Conservation (phyloP, 1,284 basidiomycete species). For the Kalmanozyma brasiliensis region DNA sequence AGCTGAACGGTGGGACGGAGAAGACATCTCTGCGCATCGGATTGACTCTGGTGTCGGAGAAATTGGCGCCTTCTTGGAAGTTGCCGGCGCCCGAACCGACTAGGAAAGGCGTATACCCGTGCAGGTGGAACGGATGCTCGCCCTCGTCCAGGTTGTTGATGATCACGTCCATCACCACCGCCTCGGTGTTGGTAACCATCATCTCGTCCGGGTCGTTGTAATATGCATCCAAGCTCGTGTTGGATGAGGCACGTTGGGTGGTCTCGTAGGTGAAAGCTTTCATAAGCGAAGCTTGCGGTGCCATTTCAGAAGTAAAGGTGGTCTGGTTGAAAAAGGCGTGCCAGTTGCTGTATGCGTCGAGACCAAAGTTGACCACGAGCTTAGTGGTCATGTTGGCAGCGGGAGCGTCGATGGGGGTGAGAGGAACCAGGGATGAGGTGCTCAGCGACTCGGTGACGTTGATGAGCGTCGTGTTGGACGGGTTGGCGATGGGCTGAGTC, state of each 20-base stretch:
- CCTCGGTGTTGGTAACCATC: conserved; percentile 44
- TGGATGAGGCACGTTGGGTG: conserved; percentile 18
- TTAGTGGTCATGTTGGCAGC: conserved; percentile 40
- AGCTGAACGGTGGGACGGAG: conserved; percentile 48
- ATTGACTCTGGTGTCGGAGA: conserved; percentile 23
- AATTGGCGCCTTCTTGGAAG: conserved; percentile 46
- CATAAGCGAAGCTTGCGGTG: conserved; percentile 28
- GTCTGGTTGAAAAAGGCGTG: conserved; percentile 54
- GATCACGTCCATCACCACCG: conserved; percentile 63
- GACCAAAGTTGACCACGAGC: conserved; percentile 43
- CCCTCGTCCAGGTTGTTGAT: conserved; percentile 69
- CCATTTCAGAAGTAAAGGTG: conserved; percentile 45
- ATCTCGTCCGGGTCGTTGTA: conserved; percentile 37
- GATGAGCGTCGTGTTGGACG: conserved; percentile 17
- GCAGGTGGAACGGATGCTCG: conserved; percentile 70
- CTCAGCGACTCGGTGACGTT: conserved; percentile 32
- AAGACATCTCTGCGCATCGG: conserved; percentile 58
- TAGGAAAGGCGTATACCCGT: conserved; percentile 56
- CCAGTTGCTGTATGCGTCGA: conserved; percentile 37
- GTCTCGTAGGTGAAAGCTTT: conserved; percentile 37
- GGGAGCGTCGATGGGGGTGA: conserved; percentile 31
- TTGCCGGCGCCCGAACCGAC: conserved; percentile 66
- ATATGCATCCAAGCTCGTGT: conserved; percentile 29
- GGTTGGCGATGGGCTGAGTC: conserved; percentile 30
- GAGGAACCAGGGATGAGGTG: conserved; percentile 33